phyloP scores from a whole-genome alignment of 75 land plant species.

The Selaginella moellendorffii region DNA sequence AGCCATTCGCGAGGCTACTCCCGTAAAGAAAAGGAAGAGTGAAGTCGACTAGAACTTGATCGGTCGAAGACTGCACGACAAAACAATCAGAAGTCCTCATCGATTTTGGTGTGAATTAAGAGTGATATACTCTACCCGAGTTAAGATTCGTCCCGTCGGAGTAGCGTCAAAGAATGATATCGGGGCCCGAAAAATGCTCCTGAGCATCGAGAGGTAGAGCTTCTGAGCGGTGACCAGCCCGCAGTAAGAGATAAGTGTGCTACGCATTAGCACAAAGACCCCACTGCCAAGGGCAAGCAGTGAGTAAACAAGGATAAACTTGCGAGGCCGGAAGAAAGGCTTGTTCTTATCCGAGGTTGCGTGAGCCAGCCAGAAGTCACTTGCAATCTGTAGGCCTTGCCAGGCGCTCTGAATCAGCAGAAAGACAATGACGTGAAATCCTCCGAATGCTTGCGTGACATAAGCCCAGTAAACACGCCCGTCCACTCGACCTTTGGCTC shows the following conservation, averaged over 20 bases:
- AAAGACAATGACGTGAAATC: slow-evolving; percentile 6
- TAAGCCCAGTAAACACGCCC: slow-evolving; percentile 17
- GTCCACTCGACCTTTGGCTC: slow-evolving; percentile 15
- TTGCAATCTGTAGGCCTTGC: slow-evolving; percentile 32
- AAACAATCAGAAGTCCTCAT: background rate
- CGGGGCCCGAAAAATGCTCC: slow-evolving; percentile 57
- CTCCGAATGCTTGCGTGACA: slow-evolving; percentile 14
- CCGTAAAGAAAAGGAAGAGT: slow-evolving; percentile 2
- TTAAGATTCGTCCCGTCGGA: slow-evolving; percentile 20
- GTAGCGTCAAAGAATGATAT: slow-evolving; percentile 45
- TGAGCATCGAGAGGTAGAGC: slow-evolving; percentile 52
- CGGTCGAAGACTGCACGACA: slow-evolving; percentile 2
- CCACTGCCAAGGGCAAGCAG: slow-evolving; percentile 15
- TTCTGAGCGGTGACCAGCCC: slow-evolving; percentile 62
- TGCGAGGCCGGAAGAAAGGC: background rate
- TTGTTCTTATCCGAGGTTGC: slow-evolving; percentile 4
- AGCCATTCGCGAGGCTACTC: background rate
- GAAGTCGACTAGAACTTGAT: background rate
- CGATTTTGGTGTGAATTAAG: background rate
- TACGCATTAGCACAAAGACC: slow-evolving; percentile 12
- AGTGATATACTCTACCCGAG: slow-evolving; percentile 21
- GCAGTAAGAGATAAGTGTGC: slow-evolving; percentile 9
- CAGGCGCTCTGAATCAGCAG: slow-evolving; percentile 15
- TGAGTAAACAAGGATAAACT: slow-evolving; percentile 13
- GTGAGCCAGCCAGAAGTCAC: slow-evolving; percentile 65